Conservation (phyloP, 139 green algal genomes). For the Asterochloris sp. region DNA sequence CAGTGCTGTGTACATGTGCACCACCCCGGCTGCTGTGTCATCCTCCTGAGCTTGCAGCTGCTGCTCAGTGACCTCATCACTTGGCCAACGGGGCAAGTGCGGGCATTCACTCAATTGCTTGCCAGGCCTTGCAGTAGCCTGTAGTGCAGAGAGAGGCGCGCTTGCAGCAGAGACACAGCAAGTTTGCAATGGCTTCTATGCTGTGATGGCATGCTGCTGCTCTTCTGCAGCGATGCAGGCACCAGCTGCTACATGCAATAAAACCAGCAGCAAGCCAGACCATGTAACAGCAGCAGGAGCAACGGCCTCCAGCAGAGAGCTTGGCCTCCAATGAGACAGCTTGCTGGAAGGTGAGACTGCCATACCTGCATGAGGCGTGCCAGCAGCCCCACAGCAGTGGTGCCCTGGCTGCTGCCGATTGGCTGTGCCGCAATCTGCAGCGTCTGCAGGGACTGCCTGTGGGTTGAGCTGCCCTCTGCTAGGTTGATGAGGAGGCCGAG, state of each 20-base stretch:
- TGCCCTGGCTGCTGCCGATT: not conserved
- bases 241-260: too few relatives aligned
- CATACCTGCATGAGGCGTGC: conserved; percentile 5
- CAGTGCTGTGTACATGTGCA: conserved; percentile 66
- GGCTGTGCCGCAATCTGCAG: not conserved
- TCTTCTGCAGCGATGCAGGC: too few relatives aligned
- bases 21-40: conserved; percentile 47
- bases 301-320: too few relatives aligned
- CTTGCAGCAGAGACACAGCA: too few relatives aligned
- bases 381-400: not conserved
- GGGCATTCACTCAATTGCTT: too few relatives aligned
- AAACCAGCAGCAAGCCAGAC: not conserved
- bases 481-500: conserved; percentile 79
- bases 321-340: not conserved
- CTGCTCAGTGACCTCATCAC: conserved; percentile 33
- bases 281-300: not conserved
- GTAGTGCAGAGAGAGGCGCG: too few relatives aligned
- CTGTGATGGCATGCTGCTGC: too few relatives aligned
- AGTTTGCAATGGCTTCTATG: too few relatives aligned
- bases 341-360: not conserved
- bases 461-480: conserved; percentile 22
- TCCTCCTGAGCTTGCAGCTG: conserved; percentile 24
- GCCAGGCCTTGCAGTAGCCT: too few relatives aligned
- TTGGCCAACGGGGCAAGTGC: too few relatives aligned
- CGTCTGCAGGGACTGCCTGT: conserved; percentile 9